Evolutionary conservation across 495 filamentous ascomycete genomes (phyloP), one percentile per base, ranked within the genome.

Genomic region (Xanthoparmelia taractica): DNA sequence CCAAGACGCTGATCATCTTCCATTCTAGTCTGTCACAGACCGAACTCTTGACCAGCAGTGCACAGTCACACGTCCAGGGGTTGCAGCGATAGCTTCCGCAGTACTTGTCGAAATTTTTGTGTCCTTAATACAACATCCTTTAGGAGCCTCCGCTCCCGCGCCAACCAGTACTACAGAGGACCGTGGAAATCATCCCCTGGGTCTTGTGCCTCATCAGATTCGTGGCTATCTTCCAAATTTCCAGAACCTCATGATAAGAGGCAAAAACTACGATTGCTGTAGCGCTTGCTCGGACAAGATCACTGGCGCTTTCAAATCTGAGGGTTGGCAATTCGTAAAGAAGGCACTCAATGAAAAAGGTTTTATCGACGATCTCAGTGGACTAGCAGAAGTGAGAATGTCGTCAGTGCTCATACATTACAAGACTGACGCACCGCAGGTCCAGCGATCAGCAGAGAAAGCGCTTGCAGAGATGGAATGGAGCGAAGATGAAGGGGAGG

Each of bases 11-110:
- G 66, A 88, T 72, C 55, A 29, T 50, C 12, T n/a, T 57, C 17
- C 52, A 31, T 6, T n/a, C 61, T 65, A 95, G 90, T 96, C 92
- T 31, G 78, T 96, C 70, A 93, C 91, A 69, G 90, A 96, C 69
- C 87, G 89, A 70, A 97, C 94, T 1, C 85, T 98, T 6, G 94
- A 98, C 70, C 94, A 97, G 71, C 94, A 98, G 76, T 98, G 94
- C 75, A 98, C 94, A 0, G 94, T 98, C 37, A 97, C 94, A 34
- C 86, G 94, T 11, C 94, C 94, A 20, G 94, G 93, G 11, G 85
- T 96, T 45, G 92, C 94, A 58, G 85, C 90, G 13, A 92, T 96
- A 65, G 94, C 94, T 23, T 96, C 92, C 20, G 91, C 91, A 36
- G 80, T 94, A n/a, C 80, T 97, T 18, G 92, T 96, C 56, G 94